Percentiles rank a stretch among this genome's conserved stretches.
These are phyloP conservation scores for Crepidotus variabilis DNA, from an alignment of 768 basidiomycete genomes.

Conservation along the genomic window DNA sequence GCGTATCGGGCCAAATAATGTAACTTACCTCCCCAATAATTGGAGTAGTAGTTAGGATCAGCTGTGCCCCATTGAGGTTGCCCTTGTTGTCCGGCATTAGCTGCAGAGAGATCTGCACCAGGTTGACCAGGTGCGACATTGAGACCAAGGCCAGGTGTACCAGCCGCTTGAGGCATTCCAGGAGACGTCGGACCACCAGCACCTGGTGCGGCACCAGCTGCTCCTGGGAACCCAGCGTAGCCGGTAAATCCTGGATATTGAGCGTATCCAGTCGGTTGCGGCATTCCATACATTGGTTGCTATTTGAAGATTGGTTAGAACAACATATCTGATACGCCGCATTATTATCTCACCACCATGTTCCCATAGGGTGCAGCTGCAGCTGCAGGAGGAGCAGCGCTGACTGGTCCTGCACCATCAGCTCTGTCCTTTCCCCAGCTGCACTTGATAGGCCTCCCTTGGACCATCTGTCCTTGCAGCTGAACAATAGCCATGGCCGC, in stretches of 20 bases:
- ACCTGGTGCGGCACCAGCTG: slow-evolving; percentile 45
- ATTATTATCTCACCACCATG: slow-evolving; percentile 52
- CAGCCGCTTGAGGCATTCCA: slow-evolving; percentile 55
- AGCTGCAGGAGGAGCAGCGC: slow-evolving; percentile 56
- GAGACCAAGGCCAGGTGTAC: slow-evolving; percentile 51
- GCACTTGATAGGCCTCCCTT: slow-evolving; percentile 96
- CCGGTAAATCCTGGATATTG: slow-evolving; percentile 70
- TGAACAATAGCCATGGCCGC: slow-evolving; percentile 98
- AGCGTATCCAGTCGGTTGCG: slow-evolving; percentile 75
- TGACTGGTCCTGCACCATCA: slow-evolving; percentile 55
- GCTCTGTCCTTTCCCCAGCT: slow-evolving; percentile 98
- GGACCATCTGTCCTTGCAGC: slow-evolving; percentile 94
- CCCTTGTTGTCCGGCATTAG: slow-evolving; percentile 48
- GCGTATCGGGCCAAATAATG: slow-evolving; percentile 1
- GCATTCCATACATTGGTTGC: slow-evolving; percentile 89
- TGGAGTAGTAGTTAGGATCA: slow-evolving; percentile 75
- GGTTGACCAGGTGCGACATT: slow-evolving; percentile 54
- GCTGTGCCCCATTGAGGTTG: slow-evolving; percentile 77
- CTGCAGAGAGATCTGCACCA: slow-evolving; percentile 50
- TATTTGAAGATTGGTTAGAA: slow-evolving; percentile 5
- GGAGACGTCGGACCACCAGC: slow-evolving; percentile 48
- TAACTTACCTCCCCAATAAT: slow-evolving; percentile 78
- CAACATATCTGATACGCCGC: not conserved
- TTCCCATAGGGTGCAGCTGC: slow-evolving; percentile 70
- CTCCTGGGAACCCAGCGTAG: slow-evolving; percentile 68